Evolutionary conservation across 73 alveolate species (phyloP).

Genomic region (Paramecium sexaurelia): DNA sequence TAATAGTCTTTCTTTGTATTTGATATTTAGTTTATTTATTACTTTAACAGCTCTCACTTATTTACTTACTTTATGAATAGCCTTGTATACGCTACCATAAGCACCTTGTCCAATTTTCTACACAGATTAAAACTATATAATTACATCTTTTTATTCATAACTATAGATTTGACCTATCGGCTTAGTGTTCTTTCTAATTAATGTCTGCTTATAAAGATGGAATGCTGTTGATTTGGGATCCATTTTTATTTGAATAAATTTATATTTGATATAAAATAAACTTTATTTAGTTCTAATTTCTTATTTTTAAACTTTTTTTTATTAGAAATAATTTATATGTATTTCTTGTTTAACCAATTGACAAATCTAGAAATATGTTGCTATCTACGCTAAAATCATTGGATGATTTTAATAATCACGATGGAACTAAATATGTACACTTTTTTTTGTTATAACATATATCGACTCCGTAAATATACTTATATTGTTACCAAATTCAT

Average conservation of each 20-base stretch:
- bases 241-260: constrained; percentile 20
- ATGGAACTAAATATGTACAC: too few relatives aligned
- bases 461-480: too few relatives aligned
- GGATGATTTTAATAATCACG: too few relatives aligned
- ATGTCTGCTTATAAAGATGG: background rate
- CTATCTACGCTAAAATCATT: too few relatives aligned
- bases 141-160: constrained; percentile 35
- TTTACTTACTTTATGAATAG: constrained; percentile 9
- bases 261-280: background rate
- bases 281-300: background rate
- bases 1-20: constrained; percentile 12
- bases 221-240: constrained; percentile 3
- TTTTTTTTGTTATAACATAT: too few relatives aligned
- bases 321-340: background rate
- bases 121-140: background rate
- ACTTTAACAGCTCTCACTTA: constrained; percentile 40
- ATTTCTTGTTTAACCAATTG: too few relatives aligned
- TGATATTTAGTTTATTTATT: background rate
- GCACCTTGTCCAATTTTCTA: constrained; percentile 39
- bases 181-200: background rate
- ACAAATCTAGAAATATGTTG: too few relatives aligned
- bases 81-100: constrained; percentile 11
- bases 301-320: background rate
- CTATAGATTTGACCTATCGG: background rate
- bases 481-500: too few relatives aligned